These are phyloP conservation scores for Mangifera indica DNA, from an alignment of 345 rosid species.

Conservation along the genomic window DNA sequence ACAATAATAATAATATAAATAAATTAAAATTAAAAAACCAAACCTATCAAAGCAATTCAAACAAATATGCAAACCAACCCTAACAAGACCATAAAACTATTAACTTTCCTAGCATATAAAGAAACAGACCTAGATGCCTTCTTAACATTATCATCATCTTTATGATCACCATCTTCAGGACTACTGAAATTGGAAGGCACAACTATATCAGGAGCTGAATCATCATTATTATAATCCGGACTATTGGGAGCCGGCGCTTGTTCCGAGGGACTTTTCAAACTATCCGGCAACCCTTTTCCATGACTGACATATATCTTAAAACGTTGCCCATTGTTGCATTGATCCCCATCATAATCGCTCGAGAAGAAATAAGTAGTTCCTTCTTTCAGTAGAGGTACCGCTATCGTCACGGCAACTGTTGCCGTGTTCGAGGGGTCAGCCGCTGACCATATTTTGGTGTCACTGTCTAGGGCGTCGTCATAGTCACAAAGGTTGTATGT, in stretches of 20 bases:
- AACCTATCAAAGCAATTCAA: not conserved
- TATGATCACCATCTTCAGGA: slow-evolving; percentile 45
- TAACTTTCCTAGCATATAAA: slow-evolving; percentile 20
- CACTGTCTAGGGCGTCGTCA: slow-evolving; percentile 46
- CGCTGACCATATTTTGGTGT: slow-evolving; percentile 66
- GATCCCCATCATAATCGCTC: slow-evolving; percentile 82
- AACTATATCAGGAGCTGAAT: slow-evolving; percentile 68
- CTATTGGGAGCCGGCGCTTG: slow-evolving; percentile 59
- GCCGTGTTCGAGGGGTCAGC: slow-evolving; percentile 69
- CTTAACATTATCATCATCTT: slow-evolving; percentile 12
- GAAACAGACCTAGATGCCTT: slow-evolving; percentile 33
- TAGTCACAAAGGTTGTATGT: slow-evolving; percentile 71
- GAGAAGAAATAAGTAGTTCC: slow-evolving; percentile 80
- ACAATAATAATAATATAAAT: not conserved
- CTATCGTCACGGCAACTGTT: slow-evolving; percentile 49
- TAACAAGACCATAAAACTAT: slow-evolving; percentile 30
- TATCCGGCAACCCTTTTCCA: slow-evolving; percentile 71
- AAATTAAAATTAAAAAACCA: not conserved
- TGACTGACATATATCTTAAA: slow-evolving; percentile 72
- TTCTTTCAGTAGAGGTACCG: slow-evolving; percentile 74
- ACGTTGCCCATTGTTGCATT: slow-evolving; percentile 65
- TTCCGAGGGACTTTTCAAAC: slow-evolving; percentile 42
- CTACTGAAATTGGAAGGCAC: slow-evolving; percentile 66
- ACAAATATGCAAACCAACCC: slow-evolving; percentile 28
- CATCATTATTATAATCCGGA: slow-evolving; percentile 51